A percentile compares a stretch with the other conserved stretches of the same genome.
These are phyloP conservation scores for Haplosporangium sp. DNA, from an alignment of 371 early-diverging fungal species.

Conservation along the genomic window DNA sequence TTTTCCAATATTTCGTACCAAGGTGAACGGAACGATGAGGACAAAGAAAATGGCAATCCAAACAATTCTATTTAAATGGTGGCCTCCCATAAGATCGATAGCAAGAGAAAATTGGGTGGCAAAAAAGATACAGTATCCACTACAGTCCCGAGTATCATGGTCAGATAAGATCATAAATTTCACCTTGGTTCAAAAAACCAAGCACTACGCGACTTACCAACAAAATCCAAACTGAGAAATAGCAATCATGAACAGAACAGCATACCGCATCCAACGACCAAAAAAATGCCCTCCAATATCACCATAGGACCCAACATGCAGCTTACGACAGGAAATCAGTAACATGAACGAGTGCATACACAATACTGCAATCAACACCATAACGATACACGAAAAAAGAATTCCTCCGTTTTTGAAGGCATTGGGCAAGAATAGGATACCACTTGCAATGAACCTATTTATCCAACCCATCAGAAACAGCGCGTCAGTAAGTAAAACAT, in stretches of 20 bases:
- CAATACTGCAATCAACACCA: slow-evolving; percentile 72
- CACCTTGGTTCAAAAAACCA: too few species aligned
- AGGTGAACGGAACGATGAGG: slow-evolving; percentile 83
- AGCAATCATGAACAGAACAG: slow-evolving; percentile 85
- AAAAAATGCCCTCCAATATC: slow-evolving; percentile 89
- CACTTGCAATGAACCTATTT: slow-evolving; percentile 79
- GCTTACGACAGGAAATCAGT: slow-evolving; percentile 73
- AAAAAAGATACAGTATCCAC: slow-evolving; percentile 49
- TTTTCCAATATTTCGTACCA: slow-evolving; percentile 88
- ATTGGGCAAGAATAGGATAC: slow-evolving; percentile 83
- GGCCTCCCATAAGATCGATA: slow-evolving; percentile 40
- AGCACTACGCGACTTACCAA: slow-evolving; percentile 79
- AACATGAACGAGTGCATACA: slow-evolving; percentile 78
- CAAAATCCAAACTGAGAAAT: slow-evolving; percentile 91
- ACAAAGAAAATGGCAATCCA: slow-evolving; percentile 76
- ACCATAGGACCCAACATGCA: slow-evolving; percentile 86
- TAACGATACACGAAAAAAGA: slow-evolving; percentile 70
- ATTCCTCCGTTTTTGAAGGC: slow-evolving; percentile 87
- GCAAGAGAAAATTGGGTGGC: slow-evolving; percentile 48
- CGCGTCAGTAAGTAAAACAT: not conserved
- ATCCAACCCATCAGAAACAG: slow-evolving; percentile 9
- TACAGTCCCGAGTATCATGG: not conserved
- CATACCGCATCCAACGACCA: slow-evolving; percentile 80
- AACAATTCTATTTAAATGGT: slow-evolving; percentile 51
- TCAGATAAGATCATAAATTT: not conserved